Base-by-base conservation (phyloP, 371 early-diverging fungal species). In the Rhizomucor miehei region DNA sequence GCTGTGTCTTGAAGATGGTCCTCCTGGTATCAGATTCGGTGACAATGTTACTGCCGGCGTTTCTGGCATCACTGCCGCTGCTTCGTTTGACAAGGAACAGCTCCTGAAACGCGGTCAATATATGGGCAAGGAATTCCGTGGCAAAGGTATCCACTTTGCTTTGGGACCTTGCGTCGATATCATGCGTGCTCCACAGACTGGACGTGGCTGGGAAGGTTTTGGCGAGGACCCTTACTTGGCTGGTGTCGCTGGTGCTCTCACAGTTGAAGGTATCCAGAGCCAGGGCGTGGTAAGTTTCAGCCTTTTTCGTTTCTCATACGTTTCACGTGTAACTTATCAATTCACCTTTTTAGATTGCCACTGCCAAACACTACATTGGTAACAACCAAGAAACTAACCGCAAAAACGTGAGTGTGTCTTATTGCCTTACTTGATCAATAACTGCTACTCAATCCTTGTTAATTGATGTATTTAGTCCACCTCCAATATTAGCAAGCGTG, bases 221-320 rank as follows among this genome's bases (percentile, higher is more conserved):
- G 83, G 84, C 44, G 86, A 76, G 52, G 86, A 86, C 56, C 85
- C 86, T 3, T 86, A 62, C 46, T 67, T 86, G 8, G 48, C 70
- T 11, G 77, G 71, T 46, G 66, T 77, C 4, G 52, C 65, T 13
- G 59, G 62, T 45, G 48, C 52, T 1, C 54, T 66, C 35, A 73
- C 69, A 3, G 52, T 77, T 16, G 24, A 44, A 17, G 77, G 73
- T 40, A 63, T 69, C 40, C 77, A 77, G 57, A 53, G 57, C 40
- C 54, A 73, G 39, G 69, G 66, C 50, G 77, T 77, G 14, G 72
- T 75, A 67, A 57, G 63, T 54, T 11, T 24, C 2, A 48, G 24
- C 17, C 2, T 37, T 3, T 36, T 19, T 29, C 3, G 29, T 29
- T 29, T 29, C 5, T 29, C 29, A 8, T 29, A 29, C 29, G 29